Base-by-base conservation (phyloP, 495 filamentous ascomycete genomes). In the Penicillium chermesinum region DNA sequence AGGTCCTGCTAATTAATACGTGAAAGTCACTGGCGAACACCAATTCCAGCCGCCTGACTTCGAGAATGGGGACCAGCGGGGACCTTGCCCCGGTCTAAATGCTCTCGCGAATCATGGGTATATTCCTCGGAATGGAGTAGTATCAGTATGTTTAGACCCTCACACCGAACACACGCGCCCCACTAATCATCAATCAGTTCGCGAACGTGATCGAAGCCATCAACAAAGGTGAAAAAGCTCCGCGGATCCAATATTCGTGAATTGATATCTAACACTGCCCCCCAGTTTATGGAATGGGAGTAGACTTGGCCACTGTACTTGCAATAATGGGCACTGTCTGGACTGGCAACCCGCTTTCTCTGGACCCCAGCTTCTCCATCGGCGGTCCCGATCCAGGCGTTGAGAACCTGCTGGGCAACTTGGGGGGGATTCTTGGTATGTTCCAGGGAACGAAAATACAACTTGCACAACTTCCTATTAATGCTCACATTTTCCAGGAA, bases 31-130 rank as follows among this genome's bases (percentile, higher is more conserved):
- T 7, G 70, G 70, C 2, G 47, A 61, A 4, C 65, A 75, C 49
- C 58, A 50, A 12, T 77, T 70, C 33, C 63, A 69, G 2, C 56
- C 70, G 8, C 70, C 66, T 0, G 55, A 70, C 38, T 60, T 65
- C 22, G 55, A 55, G 20, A 48, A 53, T 13, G 66, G 67, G 15
- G 68, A 71, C 54, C 66, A 69, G 49, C 67, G 71, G 30, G 74
- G 72, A 7, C 70, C 73, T 44, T 79, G 77, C 48, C 75, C 75
- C 1, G 75, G 73, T 34, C 56, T 79, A 15, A 80, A 80, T 49
- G 69, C 72, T 9, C 42, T 78, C 27, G 77, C 77, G 32, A 79
- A 80, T 37, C 75, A 78, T 55, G 67, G 64, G n/a, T 81, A 79
- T 43, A 62, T 78, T 20, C 75, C 77, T 1, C 72, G 75, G 44